Evolutionary conservation across 2,329 filamentous ascomycete genomes (phyloP), one percentile per base, ranked within the genome.

Genomic region (Penicillium sp.): DNA sequence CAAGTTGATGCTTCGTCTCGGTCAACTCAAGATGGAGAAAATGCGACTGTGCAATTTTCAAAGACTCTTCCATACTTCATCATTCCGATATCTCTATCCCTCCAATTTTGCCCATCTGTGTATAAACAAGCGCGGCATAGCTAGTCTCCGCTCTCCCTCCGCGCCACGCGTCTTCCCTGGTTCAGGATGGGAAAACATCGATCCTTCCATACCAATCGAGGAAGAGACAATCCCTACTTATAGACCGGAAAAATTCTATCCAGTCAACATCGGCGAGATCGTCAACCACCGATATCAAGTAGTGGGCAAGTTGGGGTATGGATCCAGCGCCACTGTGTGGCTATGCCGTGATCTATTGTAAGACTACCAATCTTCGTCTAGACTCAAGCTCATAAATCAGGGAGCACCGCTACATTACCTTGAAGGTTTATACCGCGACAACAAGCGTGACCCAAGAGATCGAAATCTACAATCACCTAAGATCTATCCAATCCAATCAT

Each of bases 141-240:
- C 23, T 25, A 13, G 33, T 32, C 10, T 36, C 37, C 29, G 30
- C 27, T 34, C 30, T 10, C 30, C 30, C 15, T 34, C 13, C 22
- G 7, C 33, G 31, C 39, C 39, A 12, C 39, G 32, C 16, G 22
- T 36, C 28, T 45, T 45, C 18, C 39, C 39, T 12, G 28, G 12
- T 34, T 34, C 32, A 10, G 22, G 22, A 11, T 23, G 22, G 22
- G 22, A 76, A 76, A 0, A 70, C 74, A 55, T 77, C 77, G 50
- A 77, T 74, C 73, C 73, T 77, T 2, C 74, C 75, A 44, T 72
- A 76, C 54, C 77, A 65, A 49, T 77, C 77, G 1, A 71, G 74
- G 4, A 58, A 47, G 45, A 76, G 73, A 1, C 74, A 66, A 1
- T 73, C 75, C 1, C 42, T 38, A 23, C 22, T 11, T 23, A 23